These are phyloP conservation scores for Eimeria praecox DNA, from an alignment of 169 alveolate genomes.

Conservation along the genomic window DNA sequence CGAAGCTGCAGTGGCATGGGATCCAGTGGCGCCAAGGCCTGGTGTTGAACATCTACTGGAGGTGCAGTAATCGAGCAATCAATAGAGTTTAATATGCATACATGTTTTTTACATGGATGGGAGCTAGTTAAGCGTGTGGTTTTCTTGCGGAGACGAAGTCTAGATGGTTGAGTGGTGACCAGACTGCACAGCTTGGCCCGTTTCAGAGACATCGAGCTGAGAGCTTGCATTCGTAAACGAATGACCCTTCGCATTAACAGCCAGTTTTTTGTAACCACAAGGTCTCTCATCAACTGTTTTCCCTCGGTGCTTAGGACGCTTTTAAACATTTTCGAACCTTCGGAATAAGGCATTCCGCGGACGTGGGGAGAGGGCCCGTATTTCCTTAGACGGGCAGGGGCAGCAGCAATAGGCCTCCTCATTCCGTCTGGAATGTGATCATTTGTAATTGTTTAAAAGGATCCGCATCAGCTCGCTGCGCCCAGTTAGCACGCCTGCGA, in stretches of 20 bases:
- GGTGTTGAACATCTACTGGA: not conserved
- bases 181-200: constrained; percentile 13
- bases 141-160: not conserved
- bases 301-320: not conserved
- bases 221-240: not conserved
- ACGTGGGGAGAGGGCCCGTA: not conserved
- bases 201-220: constrained; percentile 23
- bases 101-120: not conserved
- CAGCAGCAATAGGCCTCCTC: not conserved
- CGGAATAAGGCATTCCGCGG: not conserved
- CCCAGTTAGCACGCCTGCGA: too few species aligned
- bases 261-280: not conserved
- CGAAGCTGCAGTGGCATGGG: constrained; percentile 36
- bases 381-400: not conserved
- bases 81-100: not conserved
- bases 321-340: not conserved
- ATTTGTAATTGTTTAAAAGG: not conserved
- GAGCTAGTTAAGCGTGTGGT: not conserved
- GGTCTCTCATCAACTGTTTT: not conserved
- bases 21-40: constrained; percentile 27
- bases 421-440: not conserved
- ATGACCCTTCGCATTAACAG: not conserved
- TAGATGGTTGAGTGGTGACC: constrained; percentile 28
- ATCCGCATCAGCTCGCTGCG: not conserved
- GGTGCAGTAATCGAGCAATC: not conserved